Percentiles rank a stretch among this genome's conserved stretches.
phyloP scores from a whole-genome alignment of 2,329 filamentous ascomycete species.

The Fusarium solani-melongenae region DNA sequence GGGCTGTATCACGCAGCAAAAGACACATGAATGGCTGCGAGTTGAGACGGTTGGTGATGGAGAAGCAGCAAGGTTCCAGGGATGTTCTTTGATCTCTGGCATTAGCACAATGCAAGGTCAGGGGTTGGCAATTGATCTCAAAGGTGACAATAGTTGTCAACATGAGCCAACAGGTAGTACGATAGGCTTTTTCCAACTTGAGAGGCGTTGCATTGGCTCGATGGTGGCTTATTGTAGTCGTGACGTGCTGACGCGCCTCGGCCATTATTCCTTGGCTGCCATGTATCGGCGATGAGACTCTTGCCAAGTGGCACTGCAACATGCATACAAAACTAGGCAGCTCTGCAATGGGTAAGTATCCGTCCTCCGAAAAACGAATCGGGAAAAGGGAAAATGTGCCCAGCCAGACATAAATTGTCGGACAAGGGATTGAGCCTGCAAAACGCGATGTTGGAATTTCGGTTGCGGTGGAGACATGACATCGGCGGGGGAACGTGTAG shows the following conservation, averaged over 20 bases:
- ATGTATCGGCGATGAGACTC: background rate
- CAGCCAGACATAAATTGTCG: constrained; percentile 13
- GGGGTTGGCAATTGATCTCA: background rate
- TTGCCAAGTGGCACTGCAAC: background rate
- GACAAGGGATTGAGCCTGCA: constrained; percentile 27
- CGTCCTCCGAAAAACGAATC: constrained; percentile 7
- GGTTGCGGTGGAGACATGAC: constrained; percentile 21
- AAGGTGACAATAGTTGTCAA: background rate
- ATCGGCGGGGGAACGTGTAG: constrained; percentile 22
- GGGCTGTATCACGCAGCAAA: background rate
- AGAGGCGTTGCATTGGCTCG: background rate
- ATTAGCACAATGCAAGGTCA: background rate
- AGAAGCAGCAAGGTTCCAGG: background rate
- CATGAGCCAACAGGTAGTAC: background rate
- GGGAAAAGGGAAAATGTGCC: background rate
- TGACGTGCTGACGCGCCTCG: background rate
- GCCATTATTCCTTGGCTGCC: background rate
- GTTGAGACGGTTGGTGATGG: background rate
- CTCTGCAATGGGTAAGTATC: background rate
- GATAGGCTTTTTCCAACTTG: background rate
- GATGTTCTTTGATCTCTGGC: background rate
- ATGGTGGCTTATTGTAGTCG: background rate
- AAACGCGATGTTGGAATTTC: constrained; percentile 16
- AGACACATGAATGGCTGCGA: background rate
- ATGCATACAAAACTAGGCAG: background rate